Conservation (phyloP, 371 early-diverging fungal species). For the Syncephalastrum racemosum region DNA sequence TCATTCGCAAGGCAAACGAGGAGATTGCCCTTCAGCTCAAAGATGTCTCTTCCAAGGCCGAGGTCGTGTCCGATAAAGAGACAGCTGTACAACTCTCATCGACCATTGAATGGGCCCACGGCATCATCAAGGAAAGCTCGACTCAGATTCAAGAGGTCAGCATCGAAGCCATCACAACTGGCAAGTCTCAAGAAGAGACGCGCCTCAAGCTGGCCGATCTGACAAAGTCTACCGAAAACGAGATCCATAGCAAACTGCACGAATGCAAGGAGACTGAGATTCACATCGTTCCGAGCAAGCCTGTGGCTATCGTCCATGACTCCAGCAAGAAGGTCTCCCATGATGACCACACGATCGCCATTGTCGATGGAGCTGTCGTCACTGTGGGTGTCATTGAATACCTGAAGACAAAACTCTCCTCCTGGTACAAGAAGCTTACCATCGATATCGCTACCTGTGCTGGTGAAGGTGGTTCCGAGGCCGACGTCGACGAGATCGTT, state of each 20-base stretch:
- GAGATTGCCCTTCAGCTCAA: slow-evolving; percentile 9
- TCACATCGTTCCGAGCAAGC: too few relatives aligned
- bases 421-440: slow-evolving; percentile 33
- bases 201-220: too few relatives aligned
- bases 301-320: too few relatives aligned
- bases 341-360: neutral
- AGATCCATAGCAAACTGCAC: too few relatives aligned
- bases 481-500: slow-evolving; percentile 25
- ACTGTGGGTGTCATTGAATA: slow-evolving; percentile 23
- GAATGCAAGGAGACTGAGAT: too few relatives aligned
- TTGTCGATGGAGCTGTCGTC: neutral
- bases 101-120: neutral
- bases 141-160: slow-evolving; percentile 4
- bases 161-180: slow-evolving; percentile 1
- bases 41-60: slow-evolving; percentile 3
- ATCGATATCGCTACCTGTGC: slow-evolving; percentile 30
- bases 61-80: neutral
- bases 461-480: slow-evolving; percentile 30
- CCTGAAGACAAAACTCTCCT: slow-evolving; percentile 25
- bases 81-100: neutral
- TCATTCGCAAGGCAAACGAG: slow-evolving; percentile 26
- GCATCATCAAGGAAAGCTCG: slow-evolving; percentile 2
- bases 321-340: too few relatives aligned
- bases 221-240: too few relatives aligned
- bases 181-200: neutral